These are phyloP conservation scores for Boletus fagicola DNA, from an alignment of 768 basidiomycete genomes.

Conservation along the genomic window DNA sequence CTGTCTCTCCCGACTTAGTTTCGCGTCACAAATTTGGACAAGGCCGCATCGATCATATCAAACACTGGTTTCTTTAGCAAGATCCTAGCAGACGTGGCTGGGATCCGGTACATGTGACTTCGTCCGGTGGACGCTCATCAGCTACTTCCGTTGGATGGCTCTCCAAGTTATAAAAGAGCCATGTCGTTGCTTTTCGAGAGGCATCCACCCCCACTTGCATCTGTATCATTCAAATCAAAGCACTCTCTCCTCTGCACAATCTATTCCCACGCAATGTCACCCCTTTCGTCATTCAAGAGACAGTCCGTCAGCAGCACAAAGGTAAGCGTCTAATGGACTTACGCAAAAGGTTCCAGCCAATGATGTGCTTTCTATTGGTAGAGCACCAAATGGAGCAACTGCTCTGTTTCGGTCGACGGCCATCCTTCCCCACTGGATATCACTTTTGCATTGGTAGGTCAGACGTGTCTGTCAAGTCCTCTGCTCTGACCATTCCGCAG, in stretches of 20 bases:
- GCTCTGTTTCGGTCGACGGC: slow-evolving; percentile 11
- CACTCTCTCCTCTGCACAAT: not conserved
- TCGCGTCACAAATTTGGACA: not conserved
- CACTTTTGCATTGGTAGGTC: slow-evolving; percentile 23
- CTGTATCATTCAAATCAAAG: not conserved
- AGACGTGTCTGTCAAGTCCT: not conserved
- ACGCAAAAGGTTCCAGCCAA: not conserved
- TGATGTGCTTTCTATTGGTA: slow-evolving; percentile 1
- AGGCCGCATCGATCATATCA: not conserved
- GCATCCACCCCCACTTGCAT: slow-evolving; percentile 1
- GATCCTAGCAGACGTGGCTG: slow-evolving; percentile 7
- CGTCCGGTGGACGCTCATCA: not conserved
- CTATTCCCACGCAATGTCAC: slow-evolving; percentile 11
- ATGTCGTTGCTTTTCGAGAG: not conserved
- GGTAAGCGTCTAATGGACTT: slow-evolving; percentile 9
- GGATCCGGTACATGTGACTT: slow-evolving; percentile 16
- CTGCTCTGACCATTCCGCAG: slow-evolving; percentile 3
- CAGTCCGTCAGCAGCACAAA: slow-evolving; percentile 20
- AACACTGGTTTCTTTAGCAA: slow-evolving; percentile 1
- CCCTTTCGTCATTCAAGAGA: slow-evolving; percentile 24
- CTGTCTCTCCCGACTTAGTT: not conserved
- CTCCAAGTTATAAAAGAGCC: slow-evolving; percentile 21
- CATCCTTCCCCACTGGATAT: slow-evolving; percentile 23
- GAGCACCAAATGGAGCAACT: slow-evolving; percentile 19
- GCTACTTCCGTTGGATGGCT: not conserved